Evolutionary conservation across 2,329 filamentous ascomycete species (phyloP), one percentile per base, ranked within the genome.

Genomic region (Botrytis porri): DNA sequence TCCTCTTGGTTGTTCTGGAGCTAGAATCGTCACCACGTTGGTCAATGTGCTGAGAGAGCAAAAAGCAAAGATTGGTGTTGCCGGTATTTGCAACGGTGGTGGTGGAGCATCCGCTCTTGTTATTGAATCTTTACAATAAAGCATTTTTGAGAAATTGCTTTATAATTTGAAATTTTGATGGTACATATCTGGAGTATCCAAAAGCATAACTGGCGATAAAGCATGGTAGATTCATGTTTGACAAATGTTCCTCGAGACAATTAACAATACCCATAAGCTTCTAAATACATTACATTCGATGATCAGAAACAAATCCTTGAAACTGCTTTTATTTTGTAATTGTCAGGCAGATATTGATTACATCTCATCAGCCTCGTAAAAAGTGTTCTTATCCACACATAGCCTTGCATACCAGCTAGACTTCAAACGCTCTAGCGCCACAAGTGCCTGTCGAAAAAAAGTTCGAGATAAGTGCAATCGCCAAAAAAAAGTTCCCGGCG

Each of bases 61-160:
- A 88, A 93, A 94, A 83, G 95, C 90, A 80, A 98, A 97, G 90
- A 91, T 98, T 82, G 96, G 96, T 73, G 93, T 90, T 80, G 95
- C 93, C 57, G 96, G 93, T 80, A 98, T 99, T 81, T 99, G 96
- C 90, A 99, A 99, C 83, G 96, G 96, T 77, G 96, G 96, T 73
- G 96, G 96, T 79, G 96, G 96, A 82, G 96, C 96, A 74, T 97
- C 93, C 80, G 96, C 96, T 73, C 85, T 99, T 77, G 93, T 99
- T 75, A 89, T 99, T 80, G 96, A 99, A 87, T 80, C 77, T 73
- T 73, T 81, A 69, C 78, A 81, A 73, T 81, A 80, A 72, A 73
- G 51, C 14, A 18, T 41, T 61, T n/a, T 3, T 57, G 16, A 62
- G 64, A 67, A 67, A n/a, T 41, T 57, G 35, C 37, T 57, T 37